Conservation (phyloP, 2,329 filamentous ascomycete genomes). For the Acarospora socialis region DNA sequence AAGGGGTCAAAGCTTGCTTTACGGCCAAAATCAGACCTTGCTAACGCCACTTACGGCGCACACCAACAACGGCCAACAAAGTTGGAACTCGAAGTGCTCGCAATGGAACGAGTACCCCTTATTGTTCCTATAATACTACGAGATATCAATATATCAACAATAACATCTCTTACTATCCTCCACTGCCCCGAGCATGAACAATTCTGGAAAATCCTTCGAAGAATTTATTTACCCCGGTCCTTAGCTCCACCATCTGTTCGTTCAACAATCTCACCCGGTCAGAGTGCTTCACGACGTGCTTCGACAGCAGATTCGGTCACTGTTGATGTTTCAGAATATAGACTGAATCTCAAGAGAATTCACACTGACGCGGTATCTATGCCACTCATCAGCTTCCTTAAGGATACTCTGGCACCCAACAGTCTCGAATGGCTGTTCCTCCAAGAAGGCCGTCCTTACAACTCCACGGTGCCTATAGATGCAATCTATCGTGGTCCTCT, state of each 20-base stretch:
- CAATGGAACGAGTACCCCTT: constrained; percentile 61
- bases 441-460: constrained; percentile 46
- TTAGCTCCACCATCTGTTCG: not conserved
- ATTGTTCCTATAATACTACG: constrained; percentile 56
- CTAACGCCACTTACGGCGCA: constrained; percentile 15
- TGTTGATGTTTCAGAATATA: constrained; percentile 34
- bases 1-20: not conserved
- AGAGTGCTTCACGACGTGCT: constrained; percentile 7
- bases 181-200: constrained; percentile 58
- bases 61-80: constrained; percentile 38
- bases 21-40: constrained; percentile 14
- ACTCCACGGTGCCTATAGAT: constrained; percentile 50
- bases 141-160: constrained; percentile 58
- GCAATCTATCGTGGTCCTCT: constrained; percentile 57
- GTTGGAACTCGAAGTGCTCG: constrained; percentile 54
- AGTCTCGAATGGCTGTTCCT: constrained; percentile 66
- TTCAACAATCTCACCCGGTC: constrained; percentile 4
- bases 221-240: constrained; percentile 39
- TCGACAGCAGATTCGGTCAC: constrained; percentile 7
- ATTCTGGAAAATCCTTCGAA: constrained; percentile 58
- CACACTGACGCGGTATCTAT: constrained; percentile 61
- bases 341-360: constrained; percentile 55
- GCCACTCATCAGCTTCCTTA: constrained; percentile 58
- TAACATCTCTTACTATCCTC: constrained; percentile 60
- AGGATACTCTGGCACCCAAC: constrained; percentile 63